These are phyloP conservation scores for Bacidia rubella DNA, from an alignment of 495 filamentous ascomycete species.

Conservation along the genomic window DNA sequence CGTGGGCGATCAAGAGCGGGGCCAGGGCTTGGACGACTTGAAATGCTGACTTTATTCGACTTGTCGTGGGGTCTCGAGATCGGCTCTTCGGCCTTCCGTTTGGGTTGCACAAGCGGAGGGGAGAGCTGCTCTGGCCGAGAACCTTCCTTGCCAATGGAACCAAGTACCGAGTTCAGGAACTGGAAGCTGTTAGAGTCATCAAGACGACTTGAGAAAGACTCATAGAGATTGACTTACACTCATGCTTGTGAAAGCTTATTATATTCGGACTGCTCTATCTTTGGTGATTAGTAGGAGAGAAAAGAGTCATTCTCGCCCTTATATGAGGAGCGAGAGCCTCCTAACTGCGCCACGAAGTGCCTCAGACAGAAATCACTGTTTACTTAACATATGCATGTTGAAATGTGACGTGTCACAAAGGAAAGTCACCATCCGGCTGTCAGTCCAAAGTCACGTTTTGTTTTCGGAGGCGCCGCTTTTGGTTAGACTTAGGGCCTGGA, in stretches of 20 bases:
- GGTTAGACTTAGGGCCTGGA: background rate
- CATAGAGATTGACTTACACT: constrained; percentile 35
- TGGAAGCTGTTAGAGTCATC: constrained; percentile 11
- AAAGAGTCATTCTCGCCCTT: constrained; percentile 30
- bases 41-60: constrained; percentile 1
- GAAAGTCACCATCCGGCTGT: constrained; percentile 14
- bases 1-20: background rate
- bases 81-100: constrained; percentile 22
- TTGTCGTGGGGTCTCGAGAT: constrained; percentile 9
- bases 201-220: background rate
- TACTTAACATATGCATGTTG: background rate
- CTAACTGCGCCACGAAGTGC: constrained; percentile 15
- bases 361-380: constrained; percentile 14
- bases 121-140: constrained; percentile 18
- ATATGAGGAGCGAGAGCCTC: background rate
- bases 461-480: background rate
- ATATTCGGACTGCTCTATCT: constrained; percentile 19
- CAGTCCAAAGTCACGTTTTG: constrained; percentile 20
- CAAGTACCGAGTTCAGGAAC: constrained; percentile 47
- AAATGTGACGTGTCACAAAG: background rate
- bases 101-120: constrained; percentile 20
- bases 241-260: constrained; percentile 26
- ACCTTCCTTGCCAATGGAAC: constrained; percentile 35
- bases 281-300: constrained; percentile 32
- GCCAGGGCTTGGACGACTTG: constrained; percentile 8